Percentiles rank a stretch among this genome's conserved stretches.
Evolutionary conservation across 2,329 filamentous ascomycete species (phyloP).

Genomic region (Corinectria fuckeliana): DNA sequence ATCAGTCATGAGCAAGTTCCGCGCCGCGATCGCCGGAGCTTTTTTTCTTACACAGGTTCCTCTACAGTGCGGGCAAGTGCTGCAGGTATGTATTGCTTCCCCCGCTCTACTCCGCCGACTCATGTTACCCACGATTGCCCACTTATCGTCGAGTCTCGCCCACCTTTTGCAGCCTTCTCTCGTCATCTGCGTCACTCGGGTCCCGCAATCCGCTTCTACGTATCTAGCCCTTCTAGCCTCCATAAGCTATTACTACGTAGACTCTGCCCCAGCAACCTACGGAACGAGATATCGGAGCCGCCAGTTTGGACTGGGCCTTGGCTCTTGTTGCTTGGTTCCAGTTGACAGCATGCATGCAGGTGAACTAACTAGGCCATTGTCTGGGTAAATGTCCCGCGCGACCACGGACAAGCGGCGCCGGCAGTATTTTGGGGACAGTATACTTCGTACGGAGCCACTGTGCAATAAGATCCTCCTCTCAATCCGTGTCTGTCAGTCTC

Average conservation of each 20-base stretch:
- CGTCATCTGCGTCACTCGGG: not conserved
- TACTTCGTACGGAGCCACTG: not conserved
- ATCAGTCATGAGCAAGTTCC: not conserved
- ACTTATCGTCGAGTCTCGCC: not conserved
- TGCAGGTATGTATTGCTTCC: conserved; percentile 6
- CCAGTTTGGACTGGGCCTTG: conserved; percentile 1
- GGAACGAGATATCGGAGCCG: not conserved
- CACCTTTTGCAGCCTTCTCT: conserved; percentile 5
- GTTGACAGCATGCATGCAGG: conserved; percentile 11
- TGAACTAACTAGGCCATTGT: not conserved
- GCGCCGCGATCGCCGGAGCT: conserved; percentile 19
- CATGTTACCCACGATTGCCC: not conserved
- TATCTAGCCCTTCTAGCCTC: not conserved
- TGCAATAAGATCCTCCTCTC: not conserved
- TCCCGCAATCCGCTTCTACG: not conserved
- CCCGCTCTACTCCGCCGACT: not conserved
- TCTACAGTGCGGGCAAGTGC: conserved; percentile 17
- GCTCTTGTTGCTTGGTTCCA: conserved; percentile 17
- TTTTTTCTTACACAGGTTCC: too few species aligned
- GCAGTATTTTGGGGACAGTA: not conserved
- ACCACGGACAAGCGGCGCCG: not conserved
- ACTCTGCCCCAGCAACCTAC: conserved; percentile 13
- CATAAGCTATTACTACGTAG: not conserved
- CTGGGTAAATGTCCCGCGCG: not conserved
- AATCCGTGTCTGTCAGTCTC: not conserved